Base-by-base conservation (phyloP, 306 rosid genomes). In the peach (Prunus persica) region DNA sequence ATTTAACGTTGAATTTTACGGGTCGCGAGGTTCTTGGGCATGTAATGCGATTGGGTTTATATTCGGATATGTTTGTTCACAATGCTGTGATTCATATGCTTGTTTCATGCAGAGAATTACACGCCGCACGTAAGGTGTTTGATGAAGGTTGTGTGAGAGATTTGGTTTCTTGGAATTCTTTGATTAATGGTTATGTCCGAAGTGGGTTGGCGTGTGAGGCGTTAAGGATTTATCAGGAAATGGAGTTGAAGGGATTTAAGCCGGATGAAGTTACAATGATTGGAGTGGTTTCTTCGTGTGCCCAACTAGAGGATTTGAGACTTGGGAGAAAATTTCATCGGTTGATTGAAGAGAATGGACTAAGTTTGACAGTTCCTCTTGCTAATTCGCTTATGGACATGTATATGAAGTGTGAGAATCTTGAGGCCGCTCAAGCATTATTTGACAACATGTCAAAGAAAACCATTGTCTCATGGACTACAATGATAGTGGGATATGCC, bases 191-290 rank as follows among this genome's bases (percentile, higher is more conserved):
- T 57, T 88, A 87, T 67, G 90, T 82, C 65, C 76, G 83, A 73
- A 82, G 88, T 68, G 97, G 97, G 67, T 69, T 90, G 65, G 87
- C 85, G 15, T n/a, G 69, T 9, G 89, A 87, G 63, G 96, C 93
- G 25, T 74, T 87, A 51, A 22, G 80, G 22, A 71, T 91, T 54
- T 91, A 80, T 79, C 7, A 15, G 57, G 77, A 84, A 78, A 89
- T 91, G 96, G 89, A 73, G 82, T 86, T 69, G 5, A 80, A 81
- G 73, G 76, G 86, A 78, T 85, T 93, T 74, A 76, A 65, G 79
- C 96, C 97, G 11, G 81, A 93, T 75, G 92, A 88, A 82, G 86
- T 93, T 69, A 91, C 97, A 11, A 89, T 91, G 92, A 74, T 93
- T 75, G 96, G 96, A 55, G n/a, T 89, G 27, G 82, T 89, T 79